A percentile compares a stretch with the other conserved stretches of the same genome.
Evolutionary conservation across 805 yeast genomes (phyloP).

Genomic region (Candida silvicultrix): DNA sequence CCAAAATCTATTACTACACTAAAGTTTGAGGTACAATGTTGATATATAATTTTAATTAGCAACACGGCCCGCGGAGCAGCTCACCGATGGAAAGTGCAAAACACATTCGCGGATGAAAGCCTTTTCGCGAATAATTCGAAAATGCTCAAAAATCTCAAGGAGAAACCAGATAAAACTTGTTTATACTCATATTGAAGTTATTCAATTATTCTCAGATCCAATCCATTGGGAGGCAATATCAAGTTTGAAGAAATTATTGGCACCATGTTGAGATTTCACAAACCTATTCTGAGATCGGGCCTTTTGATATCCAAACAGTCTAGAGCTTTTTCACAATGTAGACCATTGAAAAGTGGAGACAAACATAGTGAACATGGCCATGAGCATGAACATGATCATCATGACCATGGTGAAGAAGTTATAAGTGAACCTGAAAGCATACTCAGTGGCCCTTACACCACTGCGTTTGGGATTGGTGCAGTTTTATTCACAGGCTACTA

Average conservation of each 20-base stretch:
- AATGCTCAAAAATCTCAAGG: neutral
- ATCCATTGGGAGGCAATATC: neutral
- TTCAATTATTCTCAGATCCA: neutral
- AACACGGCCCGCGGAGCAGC: too few species aligned
- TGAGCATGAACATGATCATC: neutral
- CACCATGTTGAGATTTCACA: neutral
- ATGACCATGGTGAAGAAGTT: conserved; percentile 9
- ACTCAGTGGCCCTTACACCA: conserved; percentile 10
- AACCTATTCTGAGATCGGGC: neutral
- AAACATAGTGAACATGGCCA: neutral
- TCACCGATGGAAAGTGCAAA: too few species aligned
- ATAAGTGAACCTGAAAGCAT: conserved; percentile 10
- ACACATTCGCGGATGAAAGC: too few species aligned
- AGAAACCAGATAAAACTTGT: neutral
- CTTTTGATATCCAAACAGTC: neutral
- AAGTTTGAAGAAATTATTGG: neutral
- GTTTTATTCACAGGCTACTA: conserved; percentile 1
- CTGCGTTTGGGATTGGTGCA: conserved; percentile 5
- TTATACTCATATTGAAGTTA: too few species aligned
- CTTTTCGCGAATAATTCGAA: too few species aligned
- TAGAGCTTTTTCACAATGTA: neutral
- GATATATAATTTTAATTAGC: too few species aligned
- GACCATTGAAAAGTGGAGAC: neutral
- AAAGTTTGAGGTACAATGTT: too few species aligned
- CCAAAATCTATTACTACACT: too few species aligned